Conservation (phyloP, 805 yeast species). For the Cyberlindnera americana region DNA sequence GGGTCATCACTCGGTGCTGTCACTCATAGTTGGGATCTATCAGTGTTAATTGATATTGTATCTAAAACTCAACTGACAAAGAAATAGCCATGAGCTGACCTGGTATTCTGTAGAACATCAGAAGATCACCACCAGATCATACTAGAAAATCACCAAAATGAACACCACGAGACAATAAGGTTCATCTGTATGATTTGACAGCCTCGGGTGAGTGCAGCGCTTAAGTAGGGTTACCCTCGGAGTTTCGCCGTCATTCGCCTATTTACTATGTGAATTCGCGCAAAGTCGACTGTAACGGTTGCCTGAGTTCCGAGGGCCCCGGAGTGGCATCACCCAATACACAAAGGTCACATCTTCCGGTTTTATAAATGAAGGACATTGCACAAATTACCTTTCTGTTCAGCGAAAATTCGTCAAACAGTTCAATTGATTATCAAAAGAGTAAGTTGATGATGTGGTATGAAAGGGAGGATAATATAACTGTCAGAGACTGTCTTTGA, state of each 20-base stretch:
- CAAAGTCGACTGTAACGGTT: no score
- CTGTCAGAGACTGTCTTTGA: no score
- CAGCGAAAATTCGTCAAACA: conserved; percentile 7
- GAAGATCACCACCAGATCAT: no score
- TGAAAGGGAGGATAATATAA: no score
- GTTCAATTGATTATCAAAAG: conserved; percentile 1
- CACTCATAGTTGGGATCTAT: no score
- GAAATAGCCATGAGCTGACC: no score
- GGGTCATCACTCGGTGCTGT: no score
- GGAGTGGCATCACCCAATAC: conserved; percentile 13
- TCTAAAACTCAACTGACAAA: no score
- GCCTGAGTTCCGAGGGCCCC: conserved; percentile 4
- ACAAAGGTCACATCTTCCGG: background rate
- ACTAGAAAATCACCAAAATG: background rate
- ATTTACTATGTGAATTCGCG: no score
- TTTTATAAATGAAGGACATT: conserved; percentile 2
- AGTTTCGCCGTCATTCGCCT: background rate
- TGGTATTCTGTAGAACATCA: no score
- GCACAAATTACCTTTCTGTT: no score
- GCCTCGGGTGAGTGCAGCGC: background rate
- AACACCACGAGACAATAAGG: background rate
- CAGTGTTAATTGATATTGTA: no score
- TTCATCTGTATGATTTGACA: background rate
- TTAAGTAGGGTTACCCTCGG: conserved; percentile 6
- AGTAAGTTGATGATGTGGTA: conserved; percentile 6